phyloP scores from a whole-genome alignment of 2,329 filamentous ascomycete species.

The Coniella vitis region DNA sequence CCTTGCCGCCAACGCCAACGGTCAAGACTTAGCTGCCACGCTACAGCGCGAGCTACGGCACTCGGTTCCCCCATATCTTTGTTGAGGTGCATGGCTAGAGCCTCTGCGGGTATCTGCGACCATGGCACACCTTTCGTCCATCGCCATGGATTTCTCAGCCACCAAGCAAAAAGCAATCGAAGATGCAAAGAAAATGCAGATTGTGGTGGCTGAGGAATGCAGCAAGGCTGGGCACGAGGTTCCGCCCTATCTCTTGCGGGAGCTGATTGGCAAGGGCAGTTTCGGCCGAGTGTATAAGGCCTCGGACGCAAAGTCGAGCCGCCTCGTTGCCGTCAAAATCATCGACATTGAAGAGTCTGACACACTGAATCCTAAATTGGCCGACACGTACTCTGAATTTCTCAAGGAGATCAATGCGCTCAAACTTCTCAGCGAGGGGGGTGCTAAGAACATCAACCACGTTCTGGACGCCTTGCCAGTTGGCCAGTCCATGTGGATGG shows the following conservation, averaged over 20 bases:
- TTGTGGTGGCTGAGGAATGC: conserved; percentile 55
- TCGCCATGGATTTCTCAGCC: conserved; percentile 35
- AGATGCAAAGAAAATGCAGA: conserved; percentile 66
- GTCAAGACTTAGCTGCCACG: too few relatives aligned
- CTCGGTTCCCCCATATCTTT: not conserved
- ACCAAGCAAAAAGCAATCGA: conserved; percentile 56
- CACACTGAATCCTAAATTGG: conserved; percentile 55
- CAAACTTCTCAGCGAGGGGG: conserved; percentile 65
- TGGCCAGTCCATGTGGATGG: conserved; percentile 78
- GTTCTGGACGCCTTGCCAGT: conserved; percentile 74
- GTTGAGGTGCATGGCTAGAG: too few relatives aligned
- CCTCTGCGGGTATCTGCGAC: not conserved
- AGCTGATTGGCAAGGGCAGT: conserved; percentile 69
- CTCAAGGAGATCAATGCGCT: conserved; percentile 64
- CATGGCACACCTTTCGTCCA: conserved; percentile 37
- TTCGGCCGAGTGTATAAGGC: conserved; percentile 71
- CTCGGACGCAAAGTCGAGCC: conserved; percentile 34
- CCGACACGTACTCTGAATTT: conserved; percentile 63
- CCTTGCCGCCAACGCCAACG: too few relatives aligned
- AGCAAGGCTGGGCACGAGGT: conserved; percentile 51
- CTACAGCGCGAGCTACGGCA: too few relatives aligned
- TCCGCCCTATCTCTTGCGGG: conserved; percentile 61
- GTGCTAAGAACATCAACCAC: conserved; percentile 72
- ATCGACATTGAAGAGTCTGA: conserved; percentile 78
- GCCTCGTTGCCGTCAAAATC: conserved; percentile 71